A percentile compares a stretch with the other conserved stretches of the same genome.
Conservation (phyloP, 208 protist species). For the Entamoeba histolytica region DNA sequence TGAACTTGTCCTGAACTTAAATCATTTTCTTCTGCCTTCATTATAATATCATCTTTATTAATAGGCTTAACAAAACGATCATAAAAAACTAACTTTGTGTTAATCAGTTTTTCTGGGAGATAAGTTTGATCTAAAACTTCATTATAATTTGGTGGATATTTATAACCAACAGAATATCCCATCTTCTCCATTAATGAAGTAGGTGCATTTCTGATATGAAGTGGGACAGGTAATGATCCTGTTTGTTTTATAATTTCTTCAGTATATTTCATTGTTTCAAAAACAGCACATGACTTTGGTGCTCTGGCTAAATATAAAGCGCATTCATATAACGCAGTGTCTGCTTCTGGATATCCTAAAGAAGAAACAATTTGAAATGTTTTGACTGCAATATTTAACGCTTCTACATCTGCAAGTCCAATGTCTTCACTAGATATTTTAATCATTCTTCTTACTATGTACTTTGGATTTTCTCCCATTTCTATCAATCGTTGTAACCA, state of each 20-base stretch:
- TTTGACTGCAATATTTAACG: background rate
- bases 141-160: background rate
- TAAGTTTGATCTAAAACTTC: background rate
- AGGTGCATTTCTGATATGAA: background rate
- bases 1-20: too few species aligned
- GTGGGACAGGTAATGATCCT: background rate
- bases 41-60: background rate
- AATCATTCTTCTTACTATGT: slow-evolving; percentile 33
- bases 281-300: background rate
- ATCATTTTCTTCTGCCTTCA: too few species aligned
- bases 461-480: slow-evolving; percentile 29
- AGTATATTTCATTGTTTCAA: background rate
- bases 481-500: slow-evolving; percentile 25
- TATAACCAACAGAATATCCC: background rate
- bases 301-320: background rate
- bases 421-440: slow-evolving; percentile 39
- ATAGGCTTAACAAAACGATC: background rate
- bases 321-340: background rate
- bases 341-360: background rate
- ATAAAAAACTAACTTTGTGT: background rate
- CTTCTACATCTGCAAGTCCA: slow-evolving; percentile 21
- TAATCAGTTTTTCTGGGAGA: background rate
- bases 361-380: background rate
- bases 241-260: background rate
- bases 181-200: background rate